Percentiles rank a stretch among this genome's conserved stretches.
These are phyloP conservation scores for Plasmodium vinckei DNA, from an alignment of 169 alveolate species.

Conservation along the genomic window DNA sequence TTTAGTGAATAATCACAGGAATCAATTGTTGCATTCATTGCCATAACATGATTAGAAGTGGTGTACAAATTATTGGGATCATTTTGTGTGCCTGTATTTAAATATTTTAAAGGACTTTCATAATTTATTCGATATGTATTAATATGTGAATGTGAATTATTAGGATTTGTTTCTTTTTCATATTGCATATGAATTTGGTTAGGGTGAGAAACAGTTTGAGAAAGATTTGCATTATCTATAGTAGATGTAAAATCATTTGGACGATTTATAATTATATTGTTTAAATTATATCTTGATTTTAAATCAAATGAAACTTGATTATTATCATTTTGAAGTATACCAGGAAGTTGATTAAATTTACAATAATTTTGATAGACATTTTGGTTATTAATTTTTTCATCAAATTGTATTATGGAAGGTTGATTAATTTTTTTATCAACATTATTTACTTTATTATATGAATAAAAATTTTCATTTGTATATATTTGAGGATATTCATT, in stretches of 20 bases:
- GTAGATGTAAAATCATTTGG: too few species aligned
- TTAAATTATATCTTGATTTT: neutral
- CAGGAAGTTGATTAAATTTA: slow-evolving; percentile 3
- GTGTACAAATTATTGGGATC: slow-evolving; percentile 4
- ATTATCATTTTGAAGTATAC: neutral
- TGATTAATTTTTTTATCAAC: neutral
- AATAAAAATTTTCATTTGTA: slow-evolving; percentile 5
- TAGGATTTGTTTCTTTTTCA: neutral
- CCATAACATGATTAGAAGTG: slow-evolving; percentile 23
- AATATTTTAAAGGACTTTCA: slow-evolving; percentile 5
- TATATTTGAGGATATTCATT: too few species aligned
- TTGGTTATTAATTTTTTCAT: slow-evolving; percentile 3
- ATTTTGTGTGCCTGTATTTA: too few species aligned
- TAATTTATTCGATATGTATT: slow-evolving; percentile 5
- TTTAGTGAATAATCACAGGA: neutral
- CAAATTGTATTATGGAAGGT: neutral
- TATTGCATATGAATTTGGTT: slow-evolving; percentile 1
- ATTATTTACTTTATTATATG: slow-evolving; percentile 5
- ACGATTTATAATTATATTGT: neutral
- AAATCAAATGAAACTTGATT: slow-evolving; percentile 9
- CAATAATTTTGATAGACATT: neutral
- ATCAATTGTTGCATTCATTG: slow-evolving; percentile 8
- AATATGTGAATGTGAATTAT: neutral
- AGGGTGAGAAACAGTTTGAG: neutral
- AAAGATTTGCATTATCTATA: too few species aligned